phyloP scores from a whole-genome alignment of 73 alveolate species.

The Uronychia binucleata region DNA sequence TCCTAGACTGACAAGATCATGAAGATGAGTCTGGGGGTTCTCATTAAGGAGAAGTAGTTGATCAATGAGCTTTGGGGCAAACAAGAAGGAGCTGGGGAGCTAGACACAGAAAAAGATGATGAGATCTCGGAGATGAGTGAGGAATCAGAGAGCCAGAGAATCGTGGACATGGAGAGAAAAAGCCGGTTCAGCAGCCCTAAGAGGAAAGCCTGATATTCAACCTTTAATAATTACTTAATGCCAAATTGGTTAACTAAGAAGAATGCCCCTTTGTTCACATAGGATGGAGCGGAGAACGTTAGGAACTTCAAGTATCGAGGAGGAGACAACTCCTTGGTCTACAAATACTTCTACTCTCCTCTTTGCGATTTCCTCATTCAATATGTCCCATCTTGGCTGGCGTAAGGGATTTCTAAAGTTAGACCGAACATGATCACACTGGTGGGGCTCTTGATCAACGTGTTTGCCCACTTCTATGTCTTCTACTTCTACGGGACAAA shows the following conservation, averaged over 20 bases:
- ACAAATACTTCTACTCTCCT: constrained; percentile 55
- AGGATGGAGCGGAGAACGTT: constrained; percentile 34
- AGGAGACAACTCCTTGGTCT: constrained; percentile 26
- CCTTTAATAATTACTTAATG: neutral
- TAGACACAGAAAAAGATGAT: neutral
- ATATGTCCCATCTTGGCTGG: constrained; percentile 51
- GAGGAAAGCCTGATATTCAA: neutral
- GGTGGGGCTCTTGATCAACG: constrained; percentile 46
- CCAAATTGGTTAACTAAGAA: neutral
- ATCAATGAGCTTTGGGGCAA: neutral
- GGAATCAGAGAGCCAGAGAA: neutral
- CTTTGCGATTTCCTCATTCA: constrained; percentile 27
- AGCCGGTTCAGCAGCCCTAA: no score
- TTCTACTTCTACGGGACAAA: constrained; percentile 25
- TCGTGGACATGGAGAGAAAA: neutral
- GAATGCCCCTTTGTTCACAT: neutral
- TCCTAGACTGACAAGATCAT: neutral
- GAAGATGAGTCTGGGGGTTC: neutral
- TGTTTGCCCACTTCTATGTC: constrained; percentile 36
- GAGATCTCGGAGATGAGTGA: neutral
- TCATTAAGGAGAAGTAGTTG: neutral
- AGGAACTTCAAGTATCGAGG: constrained; percentile 37
- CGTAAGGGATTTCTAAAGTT: constrained; percentile 11
- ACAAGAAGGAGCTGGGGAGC: neutral
- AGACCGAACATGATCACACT: constrained; percentile 50